Percentiles rank a stretch among this genome's conserved stretches.
phyloP scores from a whole-genome alignment of 1,139 yeast species.

The Candida labiduridarum region DNA sequence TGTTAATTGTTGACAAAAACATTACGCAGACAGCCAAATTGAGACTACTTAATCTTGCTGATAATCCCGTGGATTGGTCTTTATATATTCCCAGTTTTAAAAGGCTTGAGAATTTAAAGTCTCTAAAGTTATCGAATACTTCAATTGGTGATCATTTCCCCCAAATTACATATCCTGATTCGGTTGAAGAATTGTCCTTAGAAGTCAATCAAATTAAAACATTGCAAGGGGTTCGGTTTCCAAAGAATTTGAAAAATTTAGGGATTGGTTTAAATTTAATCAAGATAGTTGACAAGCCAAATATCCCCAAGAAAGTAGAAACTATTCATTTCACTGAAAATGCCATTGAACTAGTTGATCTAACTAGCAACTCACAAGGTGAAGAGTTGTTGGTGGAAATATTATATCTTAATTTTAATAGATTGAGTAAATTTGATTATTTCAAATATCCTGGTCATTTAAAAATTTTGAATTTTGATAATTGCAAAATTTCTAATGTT shows the following conservation, averaged over 20 bases:
- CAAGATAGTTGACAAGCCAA: constrained; percentile 14
- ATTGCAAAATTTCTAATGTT: constrained; percentile 18
- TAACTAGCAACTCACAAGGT: constrained; percentile 19
- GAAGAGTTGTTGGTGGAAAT: constrained; percentile 19
- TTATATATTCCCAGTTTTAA: constrained; percentile 10
- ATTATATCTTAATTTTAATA: constrained; percentile 23
- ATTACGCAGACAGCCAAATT: constrained; percentile 13
- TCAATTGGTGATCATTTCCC: constrained; percentile 18
- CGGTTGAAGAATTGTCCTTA: constrained; percentile 21
- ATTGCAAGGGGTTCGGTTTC: constrained; percentile 24
- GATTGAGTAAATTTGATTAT: constrained; percentile 16
- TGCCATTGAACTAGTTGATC: constrained; percentile 19
- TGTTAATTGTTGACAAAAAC: constrained; percentile 4
- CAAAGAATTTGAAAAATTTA: constrained; percentile 19
- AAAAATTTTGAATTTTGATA: constrained; percentile 24
- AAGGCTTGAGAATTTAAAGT: constrained; percentile 16
- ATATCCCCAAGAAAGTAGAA: constrained; percentile 20
- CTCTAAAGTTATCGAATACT: constrained; percentile 23
- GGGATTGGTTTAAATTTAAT: constrained; percentile 27
- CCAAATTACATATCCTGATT: constrained; percentile 21
- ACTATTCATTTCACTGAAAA: constrained; percentile 29
- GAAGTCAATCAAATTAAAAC: constrained; percentile 26
- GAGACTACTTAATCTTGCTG: constrained; percentile 20
- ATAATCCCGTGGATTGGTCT: constrained; percentile 29
- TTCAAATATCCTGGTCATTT: constrained; percentile 21